Base-by-base conservation (phyloP, 768 basidiomycete species). In the Leccinellum rugosiceps region DNA sequence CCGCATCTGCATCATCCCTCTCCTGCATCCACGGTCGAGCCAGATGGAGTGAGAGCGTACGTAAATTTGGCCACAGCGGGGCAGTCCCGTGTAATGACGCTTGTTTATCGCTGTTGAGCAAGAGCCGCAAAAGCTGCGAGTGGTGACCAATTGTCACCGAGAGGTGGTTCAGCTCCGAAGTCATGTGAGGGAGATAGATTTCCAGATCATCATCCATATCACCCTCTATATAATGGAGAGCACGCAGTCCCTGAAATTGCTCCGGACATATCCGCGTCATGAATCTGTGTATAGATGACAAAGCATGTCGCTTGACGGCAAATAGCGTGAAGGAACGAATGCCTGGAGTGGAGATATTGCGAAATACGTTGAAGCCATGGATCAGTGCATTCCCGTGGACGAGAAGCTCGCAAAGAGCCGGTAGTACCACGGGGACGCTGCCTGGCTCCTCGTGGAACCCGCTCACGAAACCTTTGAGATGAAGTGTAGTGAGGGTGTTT, bases 251-350 rank as follows among this genome's bases (percentile, higher is more conserved):
- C 41, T 67, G 71, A 52, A 72, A 72, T 50, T 73, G 72, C 49
- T 72, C 72, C 4, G 72, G 71, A 56, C 64, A 72, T 61, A 56
- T 72, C 57, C 70, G 70, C 30, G 70, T 67, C 66, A 72, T 72
- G 59, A 73, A 73, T 41, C 64, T 73, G 62, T 73, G 72, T 64
- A 72, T 72, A 14, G 72, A 68, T 49, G 71, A 70, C 25, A 73
- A 53, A 35, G 64, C 59, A 47, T 66, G 64, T 58, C 62, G 68
- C 35, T 63, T 70, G 56, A 72, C 66, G 52, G 58, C 62, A 62
- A 58, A 58, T 49, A 72, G 52, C 6, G 65, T 65, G 28, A 72
- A 59, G 13, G 64, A 63, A 30, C 62, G 66, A 45, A 72, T 63
- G 6, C 47, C 59, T 4, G 71, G 71, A 1, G 72, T 66, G 62